Evolutionary conservation across 768 basidiomycete species (phyloP).

Genomic region (Termitomyces sp.): DNA sequence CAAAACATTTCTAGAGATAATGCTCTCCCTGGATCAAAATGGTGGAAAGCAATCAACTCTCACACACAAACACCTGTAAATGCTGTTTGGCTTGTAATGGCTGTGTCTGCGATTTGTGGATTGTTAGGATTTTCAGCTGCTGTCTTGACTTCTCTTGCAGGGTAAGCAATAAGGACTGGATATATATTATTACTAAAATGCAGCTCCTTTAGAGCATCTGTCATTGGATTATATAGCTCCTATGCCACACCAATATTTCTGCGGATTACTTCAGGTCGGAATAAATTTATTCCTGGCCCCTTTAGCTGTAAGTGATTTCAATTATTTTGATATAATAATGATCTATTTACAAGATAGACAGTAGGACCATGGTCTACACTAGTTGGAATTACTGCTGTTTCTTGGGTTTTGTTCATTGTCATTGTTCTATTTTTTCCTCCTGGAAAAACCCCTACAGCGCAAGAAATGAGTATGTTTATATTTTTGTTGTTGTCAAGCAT

Average conservation of each 20-base stretch:
- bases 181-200: conserved; percentile 13
- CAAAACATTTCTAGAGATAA: conserved; percentile 40
- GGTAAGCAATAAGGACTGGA: neutral
- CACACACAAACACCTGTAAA: conserved; percentile 66
- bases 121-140: conserved; percentile 60
- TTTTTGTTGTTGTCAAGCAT: neutral
- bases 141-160: conserved; percentile 45
- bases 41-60: conserved; percentile 59
- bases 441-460: neutral
- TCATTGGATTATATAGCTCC: conserved; percentile 66
- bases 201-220: conserved; percentile 45
- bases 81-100: conserved; percentile 72
- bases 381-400: neutral
- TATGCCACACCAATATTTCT: conserved; percentile 67
- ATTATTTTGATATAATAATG: neutral
- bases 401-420: neutral
- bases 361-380: neutral
- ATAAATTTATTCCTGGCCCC: conserved; percentile 47
- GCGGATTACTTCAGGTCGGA: conserved; percentile 62
- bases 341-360: neutral
- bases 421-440: neutral
- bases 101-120: conserved; percentile 48
- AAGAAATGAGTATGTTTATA: neutral
- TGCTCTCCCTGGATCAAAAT: conserved; percentile 65
- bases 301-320: neutral